Conservation (phyloP, 164 flowering plant species). For the Aristolochia californica region DNA sequence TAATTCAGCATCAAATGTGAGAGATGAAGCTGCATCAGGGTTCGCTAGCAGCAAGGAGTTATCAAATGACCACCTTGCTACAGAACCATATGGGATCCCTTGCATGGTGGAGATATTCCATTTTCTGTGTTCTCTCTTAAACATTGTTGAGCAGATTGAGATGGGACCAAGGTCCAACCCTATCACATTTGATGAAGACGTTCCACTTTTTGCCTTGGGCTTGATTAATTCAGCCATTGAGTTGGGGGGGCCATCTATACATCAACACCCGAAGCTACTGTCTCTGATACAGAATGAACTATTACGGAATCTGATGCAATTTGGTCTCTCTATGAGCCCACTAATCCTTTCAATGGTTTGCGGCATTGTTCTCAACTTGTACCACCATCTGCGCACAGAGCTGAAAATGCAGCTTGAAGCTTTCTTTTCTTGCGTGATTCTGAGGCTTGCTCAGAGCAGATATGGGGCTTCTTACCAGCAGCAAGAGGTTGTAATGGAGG, state of each 20-base stretch:
- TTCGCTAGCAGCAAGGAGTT: conserved; percentile 10
- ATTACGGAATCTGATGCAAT: background rate
- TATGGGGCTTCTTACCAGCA: conserved; percentile 24
- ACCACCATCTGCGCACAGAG: conserved; percentile 19
- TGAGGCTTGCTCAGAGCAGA: conserved; percentile 22
- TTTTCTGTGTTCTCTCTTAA: conserved; percentile 26
- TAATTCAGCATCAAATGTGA: conserved; percentile 2
- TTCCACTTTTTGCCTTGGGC: conserved; percentile 34
- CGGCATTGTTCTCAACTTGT: conserved; percentile 24
- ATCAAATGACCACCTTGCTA: conserved; percentile 16
- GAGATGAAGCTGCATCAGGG: conserved; percentile 14
- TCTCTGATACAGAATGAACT: conserved; percentile 19
- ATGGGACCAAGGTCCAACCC: conserved; percentile 23
- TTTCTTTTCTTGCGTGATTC: conserved; percentile 23
- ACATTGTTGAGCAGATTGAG: conserved; percentile 23
- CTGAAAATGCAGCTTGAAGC: conserved; percentile 29
- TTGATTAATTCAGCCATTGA: conserved; percentile 35
- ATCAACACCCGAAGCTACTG: conserved; percentile 23
- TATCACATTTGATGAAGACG: conserved; percentile 30
- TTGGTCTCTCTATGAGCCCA: conserved; percentile 19
- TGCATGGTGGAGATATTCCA: conserved; percentile 40
- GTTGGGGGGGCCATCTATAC: conserved; percentile 24
- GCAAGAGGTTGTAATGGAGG: conserved; percentile 30
- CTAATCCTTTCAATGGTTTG: conserved; percentile 24
- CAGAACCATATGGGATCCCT: conserved; percentile 33